A percentile compares a stretch with the other conserved stretches of the same genome.
phyloP scores from a whole-genome alignment of 73 alveolate genomes.

The Uronychia binucleata region DNA sequence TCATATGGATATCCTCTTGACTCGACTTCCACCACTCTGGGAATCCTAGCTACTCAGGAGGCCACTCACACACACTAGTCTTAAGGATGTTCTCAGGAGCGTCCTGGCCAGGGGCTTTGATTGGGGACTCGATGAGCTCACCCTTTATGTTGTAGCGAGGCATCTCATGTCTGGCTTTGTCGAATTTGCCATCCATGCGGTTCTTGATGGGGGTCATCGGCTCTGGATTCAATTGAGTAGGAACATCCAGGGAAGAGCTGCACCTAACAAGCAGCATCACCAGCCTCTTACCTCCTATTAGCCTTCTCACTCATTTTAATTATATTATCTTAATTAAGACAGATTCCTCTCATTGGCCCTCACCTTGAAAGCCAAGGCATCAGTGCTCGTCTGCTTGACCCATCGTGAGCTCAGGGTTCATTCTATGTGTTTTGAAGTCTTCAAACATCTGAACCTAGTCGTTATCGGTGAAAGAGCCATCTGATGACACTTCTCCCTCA shows the following conservation, averaged over 20 bases:
- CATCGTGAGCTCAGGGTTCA: too few species aligned
- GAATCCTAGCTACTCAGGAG: background rate
- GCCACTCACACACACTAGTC: background rate
- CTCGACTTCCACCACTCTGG: background rate
- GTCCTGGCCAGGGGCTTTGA: background rate
- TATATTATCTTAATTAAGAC: too few species aligned
- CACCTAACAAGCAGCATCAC: background rate
- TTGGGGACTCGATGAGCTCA: background rate
- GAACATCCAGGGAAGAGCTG: background rate
- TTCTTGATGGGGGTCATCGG: background rate
- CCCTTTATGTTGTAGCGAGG: background rate
- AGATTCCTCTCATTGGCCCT: background rate
- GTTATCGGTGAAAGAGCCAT: too few species aligned
- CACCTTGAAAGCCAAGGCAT: background rate
- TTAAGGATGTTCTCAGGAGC: background rate
- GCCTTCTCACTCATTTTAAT: background rate
- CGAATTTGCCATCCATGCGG: background rate
- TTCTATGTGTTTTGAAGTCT: too few species aligned
- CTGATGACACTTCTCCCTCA: background rate
- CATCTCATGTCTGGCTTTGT: background rate
- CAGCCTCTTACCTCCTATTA: background rate
- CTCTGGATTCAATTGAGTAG: background rate
- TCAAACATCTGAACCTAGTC: too few species aligned
- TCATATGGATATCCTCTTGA: background rate
- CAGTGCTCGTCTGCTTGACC: background rate